These are phyloP conservation scores for Phaffia australis DNA, from an alignment of 768 basidiomycete species.

Conservation along the genomic window DNA sequence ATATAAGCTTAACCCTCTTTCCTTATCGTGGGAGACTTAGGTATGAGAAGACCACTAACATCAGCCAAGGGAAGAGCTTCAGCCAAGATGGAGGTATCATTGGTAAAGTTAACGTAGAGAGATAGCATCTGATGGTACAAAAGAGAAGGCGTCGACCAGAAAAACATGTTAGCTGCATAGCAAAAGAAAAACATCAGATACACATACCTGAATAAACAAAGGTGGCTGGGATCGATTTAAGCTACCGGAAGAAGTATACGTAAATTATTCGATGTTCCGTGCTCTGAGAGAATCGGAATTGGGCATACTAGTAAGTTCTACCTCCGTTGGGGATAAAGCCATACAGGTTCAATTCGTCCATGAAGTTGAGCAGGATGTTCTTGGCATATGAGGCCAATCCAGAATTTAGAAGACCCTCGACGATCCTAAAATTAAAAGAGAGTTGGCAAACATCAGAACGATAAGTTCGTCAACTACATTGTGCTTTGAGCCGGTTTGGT, in stretches of 20 bases:
- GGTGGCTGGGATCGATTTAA: slow-evolving; percentile 88
- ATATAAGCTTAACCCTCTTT: not conserved
- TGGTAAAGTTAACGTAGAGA: slow-evolving; percentile 63
- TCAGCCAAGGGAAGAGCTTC: slow-evolving; percentile 79
- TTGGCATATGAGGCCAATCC: slow-evolving; percentile 62
- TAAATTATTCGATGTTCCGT: not conserved
- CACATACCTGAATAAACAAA: slow-evolving; percentile 51
- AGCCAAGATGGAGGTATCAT: slow-evolving; percentile 61
- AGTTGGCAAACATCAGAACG: not conserved
- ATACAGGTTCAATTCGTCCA: slow-evolving; percentile 74
- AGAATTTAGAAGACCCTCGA: slow-evolving; percentile 73
- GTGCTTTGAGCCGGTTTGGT: not conserved
- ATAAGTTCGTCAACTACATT: not conserved
- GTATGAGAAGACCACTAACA: slow-evolving; percentile 38
- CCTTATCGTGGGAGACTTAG: not conserved
- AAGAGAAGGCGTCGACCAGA: slow-evolving; percentile 8
- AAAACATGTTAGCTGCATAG: not conserved
- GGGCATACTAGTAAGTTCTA: slow-evolving; percentile 37
- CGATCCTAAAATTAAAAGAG: not conserved
- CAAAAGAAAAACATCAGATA: slow-evolving; percentile 41
- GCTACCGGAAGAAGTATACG: slow-evolving; percentile 9
- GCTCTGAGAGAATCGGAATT: not conserved
- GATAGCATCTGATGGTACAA: slow-evolving; percentile 57
- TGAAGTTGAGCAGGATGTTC: slow-evolving; percentile 77
- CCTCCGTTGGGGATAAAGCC: slow-evolving; percentile 95